Conservation (phyloP, 805 yeast genomes). For the Candida pseudofarinosa region DNA sequence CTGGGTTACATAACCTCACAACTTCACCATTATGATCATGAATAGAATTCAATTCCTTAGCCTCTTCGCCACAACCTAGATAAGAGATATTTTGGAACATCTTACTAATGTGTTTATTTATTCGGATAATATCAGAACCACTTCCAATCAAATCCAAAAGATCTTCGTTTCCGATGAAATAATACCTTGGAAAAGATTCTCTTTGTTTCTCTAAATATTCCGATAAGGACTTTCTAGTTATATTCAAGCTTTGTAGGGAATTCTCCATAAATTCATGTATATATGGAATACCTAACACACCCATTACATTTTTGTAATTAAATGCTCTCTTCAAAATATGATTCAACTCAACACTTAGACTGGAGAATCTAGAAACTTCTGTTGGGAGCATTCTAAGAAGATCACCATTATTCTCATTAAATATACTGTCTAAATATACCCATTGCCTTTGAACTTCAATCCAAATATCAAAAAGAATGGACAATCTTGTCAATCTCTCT, state of each 20-base stretch:
- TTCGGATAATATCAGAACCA: slow-evolving; percentile 38
- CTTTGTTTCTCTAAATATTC: slow-evolving; percentile 82
- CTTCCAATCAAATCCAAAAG: slow-evolving; percentile 78
- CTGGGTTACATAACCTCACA: slow-evolving; percentile 38
- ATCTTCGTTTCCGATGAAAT: slow-evolving; percentile 89
- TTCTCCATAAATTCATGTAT: slow-evolving; percentile 45
- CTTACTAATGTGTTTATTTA: slow-evolving; percentile 60
- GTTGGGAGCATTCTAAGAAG: slow-evolving; percentile 61
- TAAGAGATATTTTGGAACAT: slow-evolving; percentile 65
- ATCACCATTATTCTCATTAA: slow-evolving; percentile 52
- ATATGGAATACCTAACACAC: slow-evolving; percentile 48
- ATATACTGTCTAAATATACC: slow-evolving; percentile 80
- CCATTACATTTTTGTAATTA: slow-evolving; percentile 50
- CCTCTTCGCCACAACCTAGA: slow-evolving; percentile 32
- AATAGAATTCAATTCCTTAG: slow-evolving; percentile 41
- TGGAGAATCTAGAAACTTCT: slow-evolving; percentile 64
- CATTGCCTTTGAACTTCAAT: slow-evolving; percentile 84
- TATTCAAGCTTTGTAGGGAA: slow-evolving; percentile 50
- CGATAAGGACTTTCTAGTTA: slow-evolving; percentile 60
- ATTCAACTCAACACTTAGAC: slow-evolving; percentile 59
- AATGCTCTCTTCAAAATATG: slow-evolving; percentile 46
- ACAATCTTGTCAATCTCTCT: slow-evolving; percentile 46
- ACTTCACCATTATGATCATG: slow-evolving; percentile 65
- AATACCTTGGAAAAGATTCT: slow-evolving; percentile 72
- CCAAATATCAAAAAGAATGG: slow-evolving; percentile 62